Evolutionary conservation across 805 yeast genomes (phyloP), one percentile per base, ranked within the genome.

Genomic region (Suhomyces sp.): DNA sequence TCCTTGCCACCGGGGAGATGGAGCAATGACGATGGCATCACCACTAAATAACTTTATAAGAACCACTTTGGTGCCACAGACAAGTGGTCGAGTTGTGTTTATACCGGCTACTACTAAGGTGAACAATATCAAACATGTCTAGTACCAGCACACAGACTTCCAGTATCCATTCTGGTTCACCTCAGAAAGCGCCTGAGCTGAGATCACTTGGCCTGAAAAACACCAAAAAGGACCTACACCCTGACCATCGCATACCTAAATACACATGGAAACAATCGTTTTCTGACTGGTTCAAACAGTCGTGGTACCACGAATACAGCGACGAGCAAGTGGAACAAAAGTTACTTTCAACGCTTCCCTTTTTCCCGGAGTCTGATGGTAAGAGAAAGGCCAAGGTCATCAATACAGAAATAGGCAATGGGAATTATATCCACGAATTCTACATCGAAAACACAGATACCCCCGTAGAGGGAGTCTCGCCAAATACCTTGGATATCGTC

Each of bases 351-450:
- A 53, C 63, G 2, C 60, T 83, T 13, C 81, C 88, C 1, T 81
- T 77, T 51, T 79, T 61, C 43, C 84, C 84, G 0, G 63, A 65
- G 8, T 56, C 75, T 0, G 78, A 78, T 36, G 70, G 70, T 4
- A 67, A 60, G 4, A 62, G 83, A 19, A 40, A 46, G 1, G 72
- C 77, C 11, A 48, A 67, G 35, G 55, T 80, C 11, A 53, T 78
- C 19, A 69, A 80, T 44, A 79, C 86, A 3, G 68, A 72, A 14
- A 65, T 84, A 8, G 80, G 77, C 28, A 50, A 65, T 12, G 74
- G 75, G 6, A 64, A 77, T 19, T 76, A 63, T 48, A 81, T 90
- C 39, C 91, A 90, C 60, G 98, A 91, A 60, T 79, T 88, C 40
- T 72, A 65, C 42, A 74, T 90, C 20, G 64, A 65, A 28, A 77